Conservation (phyloP, 116 monocot species). For the Iris pallida region DNA sequence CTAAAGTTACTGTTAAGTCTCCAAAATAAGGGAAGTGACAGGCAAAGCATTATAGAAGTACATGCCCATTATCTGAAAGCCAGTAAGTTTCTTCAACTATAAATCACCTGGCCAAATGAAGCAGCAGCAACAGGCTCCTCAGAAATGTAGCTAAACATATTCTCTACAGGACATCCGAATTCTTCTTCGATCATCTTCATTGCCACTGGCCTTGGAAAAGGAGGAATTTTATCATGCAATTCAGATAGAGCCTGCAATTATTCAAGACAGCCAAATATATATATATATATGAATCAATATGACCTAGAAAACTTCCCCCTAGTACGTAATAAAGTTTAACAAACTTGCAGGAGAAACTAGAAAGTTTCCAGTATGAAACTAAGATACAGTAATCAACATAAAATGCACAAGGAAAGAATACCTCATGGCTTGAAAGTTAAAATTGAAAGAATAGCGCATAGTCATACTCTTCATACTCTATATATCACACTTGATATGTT, state of each 20-base stretch:
- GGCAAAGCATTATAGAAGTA: too few relatives aligned
- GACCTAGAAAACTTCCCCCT: neutral
- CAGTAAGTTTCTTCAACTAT: neutral
- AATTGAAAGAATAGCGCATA: too few relatives aligned
- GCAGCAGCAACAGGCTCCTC: conserved; percentile 88
- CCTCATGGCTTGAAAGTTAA: too few relatives aligned
- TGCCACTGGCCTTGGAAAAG: conserved; percentile 66
- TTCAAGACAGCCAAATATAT: conserved; percentile 7
- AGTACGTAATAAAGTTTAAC: neutral
- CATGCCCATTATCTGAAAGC: too few relatives aligned
- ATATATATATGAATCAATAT: neutral
- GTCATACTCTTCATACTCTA: too few relatives aligned
- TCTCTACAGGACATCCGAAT: conserved; percentile 47
- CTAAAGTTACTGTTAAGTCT: too few relatives aligned
- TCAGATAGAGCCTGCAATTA: conserved; percentile 68
- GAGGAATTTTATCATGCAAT: conserved; percentile 78
- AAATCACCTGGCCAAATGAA: conserved; percentile 89
- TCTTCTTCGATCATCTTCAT: conserved; percentile 82
- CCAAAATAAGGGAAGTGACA: neutral
- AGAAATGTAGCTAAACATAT: conserved; percentile 66
- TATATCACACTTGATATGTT: too few relatives aligned
- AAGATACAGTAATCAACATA: too few relatives aligned
- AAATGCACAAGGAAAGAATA: too few relatives aligned
- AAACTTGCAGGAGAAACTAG: neutral
- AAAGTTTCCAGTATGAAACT: neutral